phyloP scores from a whole-genome alignment of 116 monocot genomes.

The Posidonia oceanica region DNA sequence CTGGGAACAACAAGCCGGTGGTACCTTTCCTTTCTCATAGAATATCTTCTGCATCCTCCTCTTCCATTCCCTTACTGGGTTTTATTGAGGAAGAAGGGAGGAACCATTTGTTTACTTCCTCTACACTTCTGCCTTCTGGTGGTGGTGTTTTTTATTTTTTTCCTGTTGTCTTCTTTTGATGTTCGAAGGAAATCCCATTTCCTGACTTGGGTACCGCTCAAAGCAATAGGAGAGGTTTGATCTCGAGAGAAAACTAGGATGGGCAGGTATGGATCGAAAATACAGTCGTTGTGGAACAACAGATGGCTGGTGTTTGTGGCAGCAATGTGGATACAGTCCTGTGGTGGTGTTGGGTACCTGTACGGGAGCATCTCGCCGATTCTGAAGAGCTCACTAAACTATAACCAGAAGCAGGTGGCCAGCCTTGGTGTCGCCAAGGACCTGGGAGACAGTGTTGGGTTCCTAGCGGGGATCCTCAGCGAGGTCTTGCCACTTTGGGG shows the following conservation, averaged over 20 bases:
- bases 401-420: slow-evolving; percentile 78
- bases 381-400: slow-evolving; percentile 55
- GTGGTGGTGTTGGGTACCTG: slow-evolving; percentile 72
- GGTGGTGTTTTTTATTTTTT: not conserved
- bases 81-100: not conserved
- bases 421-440: slow-evolving; percentile 83
- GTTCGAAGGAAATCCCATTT: no score
- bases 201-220: no score
- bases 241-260: slow-evolving; percentile 8
- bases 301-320: slow-evolving; percentile 91
- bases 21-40: not conserved
- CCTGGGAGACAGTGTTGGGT: slow-evolving; percentile 78
- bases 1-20: no score
- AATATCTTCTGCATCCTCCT: not conserved
- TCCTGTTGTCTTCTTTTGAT: not conserved
- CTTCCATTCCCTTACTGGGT: not conserved
- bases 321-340: slow-evolving; percentile 83
- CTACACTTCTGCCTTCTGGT: not conserved
- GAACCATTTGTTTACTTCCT: not conserved
- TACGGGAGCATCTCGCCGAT: slow-evolving; percentile 84
- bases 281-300: slow-evolving; percentile 45
- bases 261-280: slow-evolving; percentile 7
- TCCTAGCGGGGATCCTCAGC: slow-evolving; percentile 61
- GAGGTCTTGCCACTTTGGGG: slow-evolving; percentile 78
- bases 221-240: not conserved